These are phyloP conservation scores for Monosporascus sp. DNA, from an alignment of 2,329 filamentous ascomycete species.

Conservation along the genomic window DNA sequence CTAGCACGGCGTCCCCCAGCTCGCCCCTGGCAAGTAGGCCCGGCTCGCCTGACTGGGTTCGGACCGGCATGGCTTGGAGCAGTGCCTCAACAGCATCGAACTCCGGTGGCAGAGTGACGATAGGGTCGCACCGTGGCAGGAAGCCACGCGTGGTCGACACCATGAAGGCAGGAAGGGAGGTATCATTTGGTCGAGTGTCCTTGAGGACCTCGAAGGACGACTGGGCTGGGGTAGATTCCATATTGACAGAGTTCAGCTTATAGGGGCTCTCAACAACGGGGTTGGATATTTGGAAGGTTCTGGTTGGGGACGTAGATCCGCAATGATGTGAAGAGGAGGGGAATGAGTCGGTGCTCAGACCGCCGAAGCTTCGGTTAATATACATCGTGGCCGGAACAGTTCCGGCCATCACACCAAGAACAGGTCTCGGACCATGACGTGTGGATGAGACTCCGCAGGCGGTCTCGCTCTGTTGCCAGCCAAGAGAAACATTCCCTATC, in stretches of 20 bases:
- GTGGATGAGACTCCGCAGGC: background rate
- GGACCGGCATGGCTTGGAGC: slow-evolving; percentile 53
- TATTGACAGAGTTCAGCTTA: background rate
- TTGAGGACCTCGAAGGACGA: slow-evolving; percentile 55
- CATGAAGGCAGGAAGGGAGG: slow-evolving; percentile 68
- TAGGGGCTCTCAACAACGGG: background rate
- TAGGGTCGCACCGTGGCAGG: slow-evolving; percentile 61
- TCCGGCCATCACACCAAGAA: slow-evolving; percentile 24
- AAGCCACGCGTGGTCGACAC: slow-evolving; percentile 72
- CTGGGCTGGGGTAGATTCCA: slow-evolving; percentile 20
- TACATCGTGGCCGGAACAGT: slow-evolving; percentile 30
- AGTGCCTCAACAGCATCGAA: slow-evolving; percentile 66
- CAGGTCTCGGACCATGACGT: slow-evolving; percentile 11
- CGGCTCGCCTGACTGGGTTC: slow-evolving; percentile 65
- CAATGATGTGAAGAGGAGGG: background rate
- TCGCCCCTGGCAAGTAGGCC: slow-evolving; percentile 71
- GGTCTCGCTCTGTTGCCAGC: background rate
- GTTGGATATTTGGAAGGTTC: background rate
- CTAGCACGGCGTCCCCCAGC: slow-evolving; percentile 69
- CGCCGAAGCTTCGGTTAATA: slow-evolving; percentile 18
- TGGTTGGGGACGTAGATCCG: too few species aligned
- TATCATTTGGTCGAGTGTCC: slow-evolving; percentile 59
- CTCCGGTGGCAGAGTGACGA: slow-evolving; percentile 61
- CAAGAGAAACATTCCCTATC: background rate
- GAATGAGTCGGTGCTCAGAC: slow-evolving; percentile 7